Conservation (phyloP, 176 grass and related monocot genomes). For the Avena sativa region DNA sequence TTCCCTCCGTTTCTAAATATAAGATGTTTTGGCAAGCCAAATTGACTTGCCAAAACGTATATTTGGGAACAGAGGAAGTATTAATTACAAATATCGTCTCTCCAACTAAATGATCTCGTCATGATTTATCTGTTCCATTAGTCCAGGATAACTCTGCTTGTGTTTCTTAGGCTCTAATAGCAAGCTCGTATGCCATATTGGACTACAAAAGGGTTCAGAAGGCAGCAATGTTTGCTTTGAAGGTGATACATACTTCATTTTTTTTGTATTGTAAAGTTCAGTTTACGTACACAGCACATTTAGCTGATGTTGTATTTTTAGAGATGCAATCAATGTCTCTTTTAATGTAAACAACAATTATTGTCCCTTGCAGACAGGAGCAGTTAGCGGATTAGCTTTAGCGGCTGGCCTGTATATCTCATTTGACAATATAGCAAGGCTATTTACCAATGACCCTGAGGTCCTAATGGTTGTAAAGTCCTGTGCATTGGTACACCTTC, state of each 20-base stretch:
- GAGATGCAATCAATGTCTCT: conserved; percentile 32
- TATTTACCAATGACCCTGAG: conserved; percentile 85
- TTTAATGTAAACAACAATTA: neutral
- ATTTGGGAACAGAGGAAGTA: too few species aligned
- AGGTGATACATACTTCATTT: conserved; percentile 60
- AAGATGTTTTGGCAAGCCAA: too few species aligned
- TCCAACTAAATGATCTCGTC: neutral
- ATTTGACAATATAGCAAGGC: conserved; percentile 75
- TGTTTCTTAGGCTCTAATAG: conserved; percentile 72
- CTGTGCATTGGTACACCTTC: conserved; percentile 77
- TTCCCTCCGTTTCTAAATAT: too few species aligned
- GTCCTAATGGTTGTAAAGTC: conserved; percentile 82
- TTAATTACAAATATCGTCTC: conserved; percentile 32
- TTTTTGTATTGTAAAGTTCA: conserved; percentile 19
- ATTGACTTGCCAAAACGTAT: too few species aligned
- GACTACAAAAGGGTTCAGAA: conserved; percentile 83
- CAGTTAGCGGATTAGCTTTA: conserved; percentile 72
- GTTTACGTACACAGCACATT: neutral
- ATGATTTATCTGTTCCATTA: conserved; percentile 31
- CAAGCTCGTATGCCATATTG: conserved; percentile 76
- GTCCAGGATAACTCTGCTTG: conserved; percentile 33
- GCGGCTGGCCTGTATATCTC: conserved; percentile 71
- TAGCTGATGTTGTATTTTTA: neutral
- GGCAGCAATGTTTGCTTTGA: conserved; percentile 60
- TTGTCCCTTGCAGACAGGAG: conserved; percentile 69